These are phyloP conservation scores for Monosporascus cannonballus DNA, from an alignment of 2,329 filamentous ascomycete species.

Conservation along the genomic window DNA sequence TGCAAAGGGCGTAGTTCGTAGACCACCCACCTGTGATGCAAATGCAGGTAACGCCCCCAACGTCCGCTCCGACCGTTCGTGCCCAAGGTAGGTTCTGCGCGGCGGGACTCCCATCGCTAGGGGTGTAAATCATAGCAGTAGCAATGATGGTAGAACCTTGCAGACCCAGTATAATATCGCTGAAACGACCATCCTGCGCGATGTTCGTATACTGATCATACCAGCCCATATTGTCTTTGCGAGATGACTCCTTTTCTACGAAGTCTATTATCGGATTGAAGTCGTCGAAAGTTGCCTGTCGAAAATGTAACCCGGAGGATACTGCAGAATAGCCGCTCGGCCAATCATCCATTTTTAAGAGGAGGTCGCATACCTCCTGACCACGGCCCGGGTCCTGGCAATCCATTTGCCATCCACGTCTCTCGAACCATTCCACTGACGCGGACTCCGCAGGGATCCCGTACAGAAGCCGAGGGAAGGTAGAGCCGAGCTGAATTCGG, in stretches of 20 bases:
- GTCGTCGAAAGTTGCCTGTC: conserved; percentile 39
- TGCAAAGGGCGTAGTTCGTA: background rate
- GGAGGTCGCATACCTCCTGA: conserved; percentile 46
- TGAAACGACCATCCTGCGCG: conserved; percentile 39
- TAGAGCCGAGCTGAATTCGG: conserved; percentile 50
- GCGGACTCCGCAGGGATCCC: conserved; percentile 41
- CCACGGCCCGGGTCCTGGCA: conserved; percentile 38
- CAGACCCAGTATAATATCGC: conserved; percentile 49
- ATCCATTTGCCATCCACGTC: conserved; percentile 47
- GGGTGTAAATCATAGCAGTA: conserved; percentile 47
- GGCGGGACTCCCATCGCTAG: conserved; percentile 38
- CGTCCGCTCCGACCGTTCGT: conserved; percentile 39
- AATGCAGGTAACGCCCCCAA: conserved; percentile 56
- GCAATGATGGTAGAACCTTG: conserved; percentile 44
- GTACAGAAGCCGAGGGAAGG: conserved; percentile 52
- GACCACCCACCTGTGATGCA: conserved; percentile 46
- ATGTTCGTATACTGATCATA: conserved; percentile 53
- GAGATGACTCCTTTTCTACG: conserved; percentile 40
- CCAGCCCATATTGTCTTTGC: conserved; percentile 47
- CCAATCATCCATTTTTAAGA: conserved; percentile 46
- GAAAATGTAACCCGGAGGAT: conserved; percentile 36
- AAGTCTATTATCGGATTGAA: conserved; percentile 42
- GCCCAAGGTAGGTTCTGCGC: conserved; percentile 52
- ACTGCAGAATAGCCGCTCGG: conserved; percentile 30
- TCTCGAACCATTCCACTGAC: conserved; percentile 46